These are phyloP conservation scores for Saccharomyces hybrid DNA, from an alignment of 1,139 yeast species.

Conservation along the genomic window DNA sequence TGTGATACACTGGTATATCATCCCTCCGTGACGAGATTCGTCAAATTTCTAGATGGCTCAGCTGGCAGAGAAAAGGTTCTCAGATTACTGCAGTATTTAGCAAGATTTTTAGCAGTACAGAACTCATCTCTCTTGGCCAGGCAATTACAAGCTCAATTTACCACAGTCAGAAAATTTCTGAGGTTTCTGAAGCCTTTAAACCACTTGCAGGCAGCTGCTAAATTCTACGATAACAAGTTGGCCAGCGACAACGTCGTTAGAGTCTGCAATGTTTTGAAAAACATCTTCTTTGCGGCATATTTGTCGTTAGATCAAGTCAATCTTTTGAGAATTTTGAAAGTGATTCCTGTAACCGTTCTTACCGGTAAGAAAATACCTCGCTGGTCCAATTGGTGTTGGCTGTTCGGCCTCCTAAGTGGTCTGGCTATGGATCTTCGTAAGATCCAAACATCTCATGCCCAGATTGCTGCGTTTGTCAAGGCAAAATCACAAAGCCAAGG, in stretches of 20 bases:
- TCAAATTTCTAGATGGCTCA: conserved; percentile 58
- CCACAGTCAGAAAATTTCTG: conserved; percentile 65
- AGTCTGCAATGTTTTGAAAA: conserved; percentile 50
- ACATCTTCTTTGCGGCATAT: conserved; percentile 69
- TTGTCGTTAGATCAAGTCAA: conserved; percentile 66
- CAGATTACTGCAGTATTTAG: conserved; percentile 66
- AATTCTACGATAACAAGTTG: conserved; percentile 64
- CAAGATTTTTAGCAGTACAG: conserved; percentile 61
- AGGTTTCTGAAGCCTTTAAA: conserved; percentile 78
- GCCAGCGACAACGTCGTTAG: conserved; percentile 51
- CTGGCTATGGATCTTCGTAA: conserved; percentile 47
- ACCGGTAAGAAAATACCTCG: conserved; percentile 35
- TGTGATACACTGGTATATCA: conserved; percentile 34
- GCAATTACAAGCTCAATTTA: conserved; percentile 52
- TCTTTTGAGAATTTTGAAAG: conserved; percentile 48
- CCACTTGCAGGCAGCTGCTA: conserved; percentile 64
- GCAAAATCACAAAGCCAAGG: conserved; percentile 19
- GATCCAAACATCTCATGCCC: conserved; percentile 33
- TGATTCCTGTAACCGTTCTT: conserved; percentile 32
- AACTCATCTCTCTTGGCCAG: conserved; percentile 50
- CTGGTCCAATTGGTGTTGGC: conserved; percentile 64
- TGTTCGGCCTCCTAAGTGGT: conserved; percentile 60
- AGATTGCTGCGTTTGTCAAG: conserved; percentile 19
- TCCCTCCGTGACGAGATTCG: conserved; percentile 59
- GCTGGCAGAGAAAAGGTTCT: conserved; percentile 66